Conservation (phyloP, 1,284 basidiomycete species). For the Ustilago nuda region DNA sequence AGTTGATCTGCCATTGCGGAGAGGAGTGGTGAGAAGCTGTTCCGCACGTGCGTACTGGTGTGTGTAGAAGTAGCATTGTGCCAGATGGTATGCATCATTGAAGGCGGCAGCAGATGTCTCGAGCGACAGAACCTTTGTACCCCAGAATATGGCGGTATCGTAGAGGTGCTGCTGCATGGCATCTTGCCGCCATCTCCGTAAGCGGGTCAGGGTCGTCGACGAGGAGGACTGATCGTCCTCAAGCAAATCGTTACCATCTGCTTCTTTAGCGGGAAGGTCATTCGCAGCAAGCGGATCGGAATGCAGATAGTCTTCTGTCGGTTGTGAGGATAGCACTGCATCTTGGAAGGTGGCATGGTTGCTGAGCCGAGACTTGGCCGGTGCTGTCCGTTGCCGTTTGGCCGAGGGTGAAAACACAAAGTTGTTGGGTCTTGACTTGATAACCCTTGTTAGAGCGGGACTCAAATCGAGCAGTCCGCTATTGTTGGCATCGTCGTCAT, state of each 20-base stretch:
- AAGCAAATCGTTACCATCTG: slow-evolving; percentile 7
- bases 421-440: slow-evolving; percentile 28
- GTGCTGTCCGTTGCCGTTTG: slow-evolving; percentile 13
- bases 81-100: slow-evolving; percentile 95
- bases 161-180: slow-evolving; percentile 98
- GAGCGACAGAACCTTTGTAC: slow-evolving; percentile 92
- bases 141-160: slow-evolving; percentile 98
- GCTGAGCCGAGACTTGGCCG: slow-evolving; percentile 36
- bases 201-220: slow-evolving; percentile 72
- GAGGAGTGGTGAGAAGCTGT: slow-evolving; percentile 85
- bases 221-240: slow-evolving; percentile 2
- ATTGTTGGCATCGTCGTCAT: slow-evolving; percentile 65
- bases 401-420: slow-evolving; percentile 13
- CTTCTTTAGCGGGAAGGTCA: slow-evolving; percentile 13
- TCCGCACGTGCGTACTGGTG: slow-evolving; percentile 95
- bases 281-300: slow-evolving; percentile 15
- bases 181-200: slow-evolving; percentile 96
- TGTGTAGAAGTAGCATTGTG: slow-evolving; percentile 94
- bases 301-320: slow-evolving; percentile 28
- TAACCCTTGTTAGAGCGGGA: slow-evolving; percentile 44
- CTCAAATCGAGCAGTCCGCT: slow-evolving; percentile 64
- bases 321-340: slow-evolving; percentile 24
- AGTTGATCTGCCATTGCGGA: slow-evolving; percentile 67
- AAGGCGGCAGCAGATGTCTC: slow-evolving; percentile 71
- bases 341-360: slow-evolving; percentile 19